These are phyloP conservation scores for Petunia secreta DNA, from an alignment of 257 asterid species.

Conservation along the genomic window DNA sequence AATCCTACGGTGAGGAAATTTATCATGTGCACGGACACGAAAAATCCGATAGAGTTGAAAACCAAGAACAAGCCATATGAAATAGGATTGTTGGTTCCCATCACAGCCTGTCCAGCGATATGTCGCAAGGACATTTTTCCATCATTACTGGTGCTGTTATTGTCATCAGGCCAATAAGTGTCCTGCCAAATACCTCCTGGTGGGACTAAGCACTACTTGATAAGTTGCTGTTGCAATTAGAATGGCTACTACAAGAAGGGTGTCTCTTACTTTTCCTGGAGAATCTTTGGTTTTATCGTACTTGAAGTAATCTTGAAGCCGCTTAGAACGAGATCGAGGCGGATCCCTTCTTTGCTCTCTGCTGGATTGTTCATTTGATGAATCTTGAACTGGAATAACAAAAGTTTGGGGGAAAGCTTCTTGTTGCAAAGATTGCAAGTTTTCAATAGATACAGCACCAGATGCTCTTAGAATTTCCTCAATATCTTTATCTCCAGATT, in stretches of 20 bases:
- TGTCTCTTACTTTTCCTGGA: slow-evolving; percentile 48
- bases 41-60: slow-evolving; percentile 54
- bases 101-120: slow-evolving; percentile 50
- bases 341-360: neutral
- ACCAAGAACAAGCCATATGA: slow-evolving; percentile 30
- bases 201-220: slow-evolving; percentile 59
- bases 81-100: slow-evolving; percentile 36
- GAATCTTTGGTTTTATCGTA: slow-evolving; percentile 37
- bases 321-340: neutral
- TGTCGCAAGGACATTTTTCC: neutral
- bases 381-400: slow-evolving; percentile 12
- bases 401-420: neutral
- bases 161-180: slow-evolving; percentile 1
- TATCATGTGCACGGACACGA: slow-evolving; percentile 47
- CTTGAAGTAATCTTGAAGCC: slow-evolving; percentile 37
- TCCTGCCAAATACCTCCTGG: slow-evolving; percentile 72
- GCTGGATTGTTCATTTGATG: slow-evolving; percentile 4
- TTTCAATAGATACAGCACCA: slow-evolving; percentile 24
- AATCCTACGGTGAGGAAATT: slow-evolving; percentile 42
- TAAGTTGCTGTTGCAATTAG: slow-evolving; percentile 56
- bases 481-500: slow-evolving; percentile 32
- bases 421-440: neutral
- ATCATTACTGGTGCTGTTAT: neutral
- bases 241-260: slow-evolving; percentile 48
- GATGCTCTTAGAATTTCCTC: slow-evolving; percentile 28